Evolutionary conservation across 805 yeast genomes (phyloP), one percentile per base, ranked within the genome.

Genomic region (Ogataea ganodermae): DNA sequence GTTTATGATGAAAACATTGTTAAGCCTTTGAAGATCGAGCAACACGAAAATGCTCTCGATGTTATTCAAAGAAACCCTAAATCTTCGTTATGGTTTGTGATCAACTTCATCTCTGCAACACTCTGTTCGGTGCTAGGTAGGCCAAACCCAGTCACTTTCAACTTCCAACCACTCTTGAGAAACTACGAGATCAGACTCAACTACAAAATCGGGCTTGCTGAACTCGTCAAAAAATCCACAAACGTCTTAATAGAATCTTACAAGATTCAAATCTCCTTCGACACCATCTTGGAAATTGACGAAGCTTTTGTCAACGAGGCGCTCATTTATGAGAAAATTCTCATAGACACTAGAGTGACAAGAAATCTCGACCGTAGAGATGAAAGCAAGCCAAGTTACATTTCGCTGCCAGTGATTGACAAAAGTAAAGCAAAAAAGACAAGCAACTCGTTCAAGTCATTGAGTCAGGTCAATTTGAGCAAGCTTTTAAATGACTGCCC

Each of bases 111-210:
- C 21, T 65, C 74, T n/a, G 75, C 79, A 1, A 76, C 75, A 28
- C 55, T 75, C 16, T 76, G 81, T 55, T 74, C 80, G 0, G 73
- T 76, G 13, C 62, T 77, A 21, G 81, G 82, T 7, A 65, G 82
- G 51, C 82, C 82, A 3, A 78, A 76, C 51, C 83, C 83, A 1
- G 77, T 78, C 8, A 72, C 79, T 1, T 67, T 67, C 50, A 63
- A 61, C 17, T 67, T 64, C 46, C 68, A 65, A 47, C 69, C 71
- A 1, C 51, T 67, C 43, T 42, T 65, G 28, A 57, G 58, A 35
- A 64, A 63, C 43, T 64, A 63, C 49, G 69, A 66, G 45, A 66
- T 66, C 36, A 46, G 68, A 32, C 51, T 67, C 40, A 65, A 66
- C 46, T 67, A 75, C 50, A 78, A 75, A 48, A 70, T 74, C 44